Evolutionary conservation across 2,329 filamentous ascomycete genomes (phyloP).

Genomic region (Tolypocladium tundrense): DNA sequence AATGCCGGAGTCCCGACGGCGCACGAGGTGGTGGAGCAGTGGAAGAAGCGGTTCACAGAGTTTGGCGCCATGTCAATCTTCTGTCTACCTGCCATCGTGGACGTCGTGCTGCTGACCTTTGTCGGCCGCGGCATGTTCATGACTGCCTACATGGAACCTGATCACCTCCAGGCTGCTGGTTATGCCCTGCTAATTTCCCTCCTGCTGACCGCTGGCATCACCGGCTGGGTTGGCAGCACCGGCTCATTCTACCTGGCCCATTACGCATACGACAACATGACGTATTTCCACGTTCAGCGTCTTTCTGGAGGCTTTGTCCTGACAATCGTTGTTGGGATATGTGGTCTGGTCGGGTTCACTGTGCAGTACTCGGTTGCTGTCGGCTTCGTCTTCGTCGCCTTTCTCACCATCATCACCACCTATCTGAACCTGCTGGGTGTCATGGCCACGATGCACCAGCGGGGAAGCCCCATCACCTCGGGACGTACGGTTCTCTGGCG

Average conservation of each 20-base stretch:
- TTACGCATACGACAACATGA: constrained; percentile 29
- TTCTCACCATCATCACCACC: constrained; percentile 45
- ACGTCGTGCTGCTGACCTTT: constrained; percentile 48
- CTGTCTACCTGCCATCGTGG: constrained; percentile 50
- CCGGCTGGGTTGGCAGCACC: constrained; percentile 52
- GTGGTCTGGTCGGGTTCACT: constrained; percentile 40
- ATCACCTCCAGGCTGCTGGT: constrained; percentile 41
- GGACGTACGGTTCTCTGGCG: constrained; percentile 44
- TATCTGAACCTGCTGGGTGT: constrained; percentile 48
- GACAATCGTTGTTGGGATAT: constrained; percentile 23
- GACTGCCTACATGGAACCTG: constrained; percentile 42
- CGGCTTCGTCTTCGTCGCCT: constrained; percentile 49
- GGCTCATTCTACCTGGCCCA: constrained; percentile 48
- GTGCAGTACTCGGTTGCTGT: constrained; percentile 27
- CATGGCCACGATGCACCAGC: constrained; percentile 43
- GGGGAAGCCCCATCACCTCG: constrained; percentile 44
- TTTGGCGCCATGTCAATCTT: constrained; percentile 52
- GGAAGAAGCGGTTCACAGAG: constrained; percentile 22
- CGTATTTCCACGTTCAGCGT: constrained; percentile 28
- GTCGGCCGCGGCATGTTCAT: constrained; percentile 52
- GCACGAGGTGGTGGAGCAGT: constrained; percentile 6
- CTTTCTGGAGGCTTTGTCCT: constrained; percentile 38
- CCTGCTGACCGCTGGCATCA: constrained; percentile 48
- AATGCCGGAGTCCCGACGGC: not conserved
- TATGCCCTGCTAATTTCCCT: constrained; percentile 48